Percentiles rank a stretch among this genome's conserved stretches.
phyloP scores from a whole-genome alignment of 2,329 filamentous ascomycete genomes.

The Dothidotthia symphoricarpi region DNA sequence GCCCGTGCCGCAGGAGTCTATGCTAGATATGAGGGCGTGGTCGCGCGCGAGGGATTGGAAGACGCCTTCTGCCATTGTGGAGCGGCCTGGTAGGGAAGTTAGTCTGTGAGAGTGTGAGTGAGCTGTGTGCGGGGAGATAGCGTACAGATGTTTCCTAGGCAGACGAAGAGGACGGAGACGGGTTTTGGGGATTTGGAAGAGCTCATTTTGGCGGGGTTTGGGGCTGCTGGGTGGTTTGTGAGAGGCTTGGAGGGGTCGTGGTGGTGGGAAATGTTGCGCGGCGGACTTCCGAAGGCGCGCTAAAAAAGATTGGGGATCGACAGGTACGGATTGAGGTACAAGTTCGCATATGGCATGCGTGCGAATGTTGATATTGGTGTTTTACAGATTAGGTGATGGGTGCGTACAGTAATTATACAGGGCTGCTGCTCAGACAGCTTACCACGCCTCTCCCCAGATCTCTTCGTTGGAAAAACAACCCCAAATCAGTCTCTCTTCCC shows the following conservation, averaged over 20 bases:
- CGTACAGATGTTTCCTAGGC: slow-evolving; percentile 90
- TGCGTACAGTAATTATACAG: too few relatives aligned
- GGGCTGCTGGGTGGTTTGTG: background rate
- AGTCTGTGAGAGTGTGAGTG: slow-evolving; percentile 33
- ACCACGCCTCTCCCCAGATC: too few relatives aligned
- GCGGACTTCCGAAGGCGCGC: too few relatives aligned
- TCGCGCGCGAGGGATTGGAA: slow-evolving; percentile 64
- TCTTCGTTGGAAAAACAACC: too few relatives aligned
- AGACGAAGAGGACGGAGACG: slow-evolving; percentile 86
- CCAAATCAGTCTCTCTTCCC: too few relatives aligned
- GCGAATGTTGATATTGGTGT: too few relatives aligned
- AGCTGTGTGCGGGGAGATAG: slow-evolving; percentile 2
- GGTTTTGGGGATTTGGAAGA: slow-evolving; percentile 21
- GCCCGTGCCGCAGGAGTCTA: slow-evolving; percentile 89
- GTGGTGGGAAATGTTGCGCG: background rate
- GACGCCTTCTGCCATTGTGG: slow-evolving; percentile 94
- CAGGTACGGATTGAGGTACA: too few relatives aligned
- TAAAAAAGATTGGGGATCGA: too few relatives aligned
- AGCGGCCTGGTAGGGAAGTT: slow-evolving; percentile 53
- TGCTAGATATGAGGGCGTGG: slow-evolving; percentile 57
- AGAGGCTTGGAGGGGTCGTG: too few relatives aligned
- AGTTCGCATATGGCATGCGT: too few relatives aligned
- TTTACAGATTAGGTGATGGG: too few relatives aligned
- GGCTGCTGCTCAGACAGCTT: too few relatives aligned
- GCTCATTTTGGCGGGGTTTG: slow-evolving; percentile 7